Base-by-base conservation (phyloP, 2,329 filamentous ascomycete genomes). In the Clarireedia hainanense region DNA sequence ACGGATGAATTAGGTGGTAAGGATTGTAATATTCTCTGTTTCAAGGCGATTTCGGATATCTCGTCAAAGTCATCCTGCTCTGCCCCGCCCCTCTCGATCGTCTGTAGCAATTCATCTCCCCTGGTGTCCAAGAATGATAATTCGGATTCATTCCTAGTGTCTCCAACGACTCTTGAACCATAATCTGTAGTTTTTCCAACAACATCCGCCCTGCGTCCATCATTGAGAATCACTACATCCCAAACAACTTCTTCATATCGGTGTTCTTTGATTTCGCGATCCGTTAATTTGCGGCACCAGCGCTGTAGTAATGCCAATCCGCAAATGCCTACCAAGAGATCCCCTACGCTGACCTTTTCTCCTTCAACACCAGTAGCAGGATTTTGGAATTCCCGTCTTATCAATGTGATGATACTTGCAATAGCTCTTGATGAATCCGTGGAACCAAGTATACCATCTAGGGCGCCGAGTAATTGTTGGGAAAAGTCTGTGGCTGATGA, bases 341-440 rank as follows among this genome's bases (percentile, higher is more conserved):
- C 83, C 4, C 76, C 69, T 14, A 85, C 76, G 2, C 81, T 77
- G 23, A 86, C 80, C 47, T 73, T 76, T 64, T 86, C 83, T 7
- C 80, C 80, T 47, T 76, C 73, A 2, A 74, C 71, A 5, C 81
- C 82, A 0, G 81, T 84, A 7, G 79, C 76, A 0, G 83, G 81
- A 57, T 84, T 83, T 52, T 79, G 77, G 57, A 86, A 84, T 67
- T 86, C 84, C 56, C 81, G 76, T 30, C 81, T 76, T 47, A 86
- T 78, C 34, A 86, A 71, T 1, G 80, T 80, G 60, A 86, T 77
- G 63, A 87, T 86, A 65, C 81, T 83, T 2, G 83, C 81, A 57
- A 86, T 84, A 10, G 84, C 83, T 42, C 83, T 73, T 2, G 83
- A 86, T 2, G 83, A 85, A 66, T 87, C 84, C n/a, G 84, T 86